phyloP scores from a whole-genome alignment of 371 early-diverging fungal genomes.

The Rhizopus sp. region DNA sequence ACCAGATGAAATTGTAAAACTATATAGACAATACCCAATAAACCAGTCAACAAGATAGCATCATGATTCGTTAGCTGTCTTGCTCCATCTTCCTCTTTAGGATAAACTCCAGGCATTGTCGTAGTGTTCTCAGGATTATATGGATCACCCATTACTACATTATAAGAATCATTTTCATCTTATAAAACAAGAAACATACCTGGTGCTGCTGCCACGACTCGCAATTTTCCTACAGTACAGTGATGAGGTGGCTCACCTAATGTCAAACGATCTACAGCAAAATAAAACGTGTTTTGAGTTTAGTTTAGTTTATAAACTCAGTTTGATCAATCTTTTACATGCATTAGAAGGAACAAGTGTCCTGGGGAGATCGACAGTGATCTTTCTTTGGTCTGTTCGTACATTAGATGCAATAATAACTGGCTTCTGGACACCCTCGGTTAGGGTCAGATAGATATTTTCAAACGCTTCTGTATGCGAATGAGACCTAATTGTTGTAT shows the following conservation, averaged over 20 bases:
- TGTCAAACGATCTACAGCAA: constrained; percentile 23
- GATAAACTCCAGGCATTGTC: background rate
- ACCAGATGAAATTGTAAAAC: too few species aligned
- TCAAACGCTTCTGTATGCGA: constrained; percentile 19
- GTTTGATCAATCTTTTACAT: constrained; percentile 5
- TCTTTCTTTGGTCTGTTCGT: constrained; percentile 5
- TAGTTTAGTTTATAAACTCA: background rate
- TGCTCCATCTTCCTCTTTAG: background rate
- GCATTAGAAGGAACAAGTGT: constrained; percentile 25
- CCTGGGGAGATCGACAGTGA: constrained; percentile 16
- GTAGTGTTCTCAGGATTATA: too few species aligned
- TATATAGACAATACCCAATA: background rate
- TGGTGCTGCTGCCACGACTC: constrained; percentile 17
- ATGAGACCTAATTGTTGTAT: constrained; percentile 12
- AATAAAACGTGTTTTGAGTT: background rate
- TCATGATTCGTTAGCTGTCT: background rate
- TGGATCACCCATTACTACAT: background rate
- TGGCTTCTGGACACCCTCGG: constrained; percentile 17
- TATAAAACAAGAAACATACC: background rate
- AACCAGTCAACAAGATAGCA: background rate
- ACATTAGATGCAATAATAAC: constrained; percentile 19
- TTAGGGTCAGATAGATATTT: constrained; percentile 20
- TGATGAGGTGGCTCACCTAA: constrained; percentile 19
- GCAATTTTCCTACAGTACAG: constrained; percentile 25
- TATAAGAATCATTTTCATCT: background rate